Evolutionary conservation across 2,329 filamentous ascomycete species (phyloP).

Genomic region (Dendrostoma leiphaemia): DNA sequence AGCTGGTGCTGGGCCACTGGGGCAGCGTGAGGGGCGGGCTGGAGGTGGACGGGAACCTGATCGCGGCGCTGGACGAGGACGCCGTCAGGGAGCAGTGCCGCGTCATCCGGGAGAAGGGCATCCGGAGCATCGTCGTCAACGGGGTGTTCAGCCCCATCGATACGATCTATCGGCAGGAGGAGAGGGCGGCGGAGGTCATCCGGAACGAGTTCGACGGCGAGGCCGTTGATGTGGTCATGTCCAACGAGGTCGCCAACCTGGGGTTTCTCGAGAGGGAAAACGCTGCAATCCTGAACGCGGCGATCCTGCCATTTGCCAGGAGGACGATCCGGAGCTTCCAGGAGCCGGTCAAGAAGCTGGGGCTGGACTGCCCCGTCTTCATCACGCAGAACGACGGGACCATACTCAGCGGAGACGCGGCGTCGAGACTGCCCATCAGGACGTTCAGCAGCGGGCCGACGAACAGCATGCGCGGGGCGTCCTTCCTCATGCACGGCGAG

Average conservation of each 20-base stretch:
- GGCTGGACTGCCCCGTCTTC: slow-evolving; percentile 38
- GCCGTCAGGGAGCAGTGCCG: slow-evolving; percentile 39
- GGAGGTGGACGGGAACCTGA: slow-evolving; percentile 49
- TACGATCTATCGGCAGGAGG: slow-evolving; percentile 49
- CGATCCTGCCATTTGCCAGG: slow-evolving; percentile 45
- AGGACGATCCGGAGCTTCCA: slow-evolving; percentile 45
- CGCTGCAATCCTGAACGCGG: slow-evolving; percentile 51
- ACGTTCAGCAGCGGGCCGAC: slow-evolving; percentile 50
- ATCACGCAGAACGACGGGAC: slow-evolving; percentile 52
- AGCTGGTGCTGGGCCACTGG: slow-evolving; percentile 21
- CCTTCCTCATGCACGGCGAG: slow-evolving; percentile 41
- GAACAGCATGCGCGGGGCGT: slow-evolving; percentile 49
- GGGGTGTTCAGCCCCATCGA: slow-evolving; percentile 60
- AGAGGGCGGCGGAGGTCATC: slow-evolving; percentile 46
- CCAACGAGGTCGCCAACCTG: slow-evolving; percentile 34
- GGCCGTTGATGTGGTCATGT: slow-evolving; percentile 26
- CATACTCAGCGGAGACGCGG: slow-evolving; percentile 38
- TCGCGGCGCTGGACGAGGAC: slow-evolving; percentile 41
- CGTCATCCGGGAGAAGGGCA: slow-evolving; percentile 30
- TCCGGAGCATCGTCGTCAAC: slow-evolving; percentile 49
- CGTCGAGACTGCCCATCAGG: slow-evolving; percentile 42
- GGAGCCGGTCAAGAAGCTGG: slow-evolving; percentile 40
- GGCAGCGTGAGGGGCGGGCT: slow-evolving; percentile 48
- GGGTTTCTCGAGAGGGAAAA: slow-evolving; percentile 50
- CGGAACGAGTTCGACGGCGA: slow-evolving; percentile 35